Base-by-base conservation (phyloP, 2,329 filamentous ascomycete species). In the Diaporthe eres region DNA sequence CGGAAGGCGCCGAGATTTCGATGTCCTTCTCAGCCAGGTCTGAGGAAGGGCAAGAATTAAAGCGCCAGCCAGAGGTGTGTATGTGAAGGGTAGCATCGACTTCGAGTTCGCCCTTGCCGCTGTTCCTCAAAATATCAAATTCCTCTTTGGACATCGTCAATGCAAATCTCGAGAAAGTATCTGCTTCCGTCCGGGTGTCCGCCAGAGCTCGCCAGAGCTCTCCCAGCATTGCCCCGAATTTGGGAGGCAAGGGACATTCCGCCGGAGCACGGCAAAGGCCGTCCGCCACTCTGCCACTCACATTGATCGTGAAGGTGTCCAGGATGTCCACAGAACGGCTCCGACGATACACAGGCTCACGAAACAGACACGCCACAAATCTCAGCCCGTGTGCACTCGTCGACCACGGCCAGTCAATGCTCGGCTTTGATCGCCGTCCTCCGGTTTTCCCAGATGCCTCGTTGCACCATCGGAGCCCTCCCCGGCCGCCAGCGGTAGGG, bases 1-100 rank as follows among this genome's bases (percentile, higher is more conserved):
- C 65, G 65, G 65, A 70, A 70, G 65, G n/a, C 34, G 65, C 49
- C 49, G 65, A 42, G 49, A 44, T 5, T 53, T 63, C 44, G 44
- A 42, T 17, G 4, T 39, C 55, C 17, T 47, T 6, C 31, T 49
- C 34, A 22, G 19, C 25, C 37, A 39, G 44, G 28, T 15, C 28
- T 19, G 3, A 49, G 44, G 42, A 39, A 42, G 25, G 25, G 9
- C n/a, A 37, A 12, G 8, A 28, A 63, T 7, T 15, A 10, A 39
- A 25, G 49, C 25, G 34, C n/a, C 15, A 12, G 34, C 49, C 34
- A 10, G 19, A 9, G 39, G 10, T n/a, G 9, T 13, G 37, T 53
- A 13, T 49, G 34, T 3, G 34, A 25, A 47, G 61, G 7, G 4
- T 17, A 31, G 9, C 3, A 15, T 31, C 34, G 49, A 25, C 7